Percentiles rank a stretch among this genome's conserved stretches.
phyloP scores from a whole-genome alignment of 2,329 filamentous ascomycete species.

The Colletotrichum scovillei region DNA sequence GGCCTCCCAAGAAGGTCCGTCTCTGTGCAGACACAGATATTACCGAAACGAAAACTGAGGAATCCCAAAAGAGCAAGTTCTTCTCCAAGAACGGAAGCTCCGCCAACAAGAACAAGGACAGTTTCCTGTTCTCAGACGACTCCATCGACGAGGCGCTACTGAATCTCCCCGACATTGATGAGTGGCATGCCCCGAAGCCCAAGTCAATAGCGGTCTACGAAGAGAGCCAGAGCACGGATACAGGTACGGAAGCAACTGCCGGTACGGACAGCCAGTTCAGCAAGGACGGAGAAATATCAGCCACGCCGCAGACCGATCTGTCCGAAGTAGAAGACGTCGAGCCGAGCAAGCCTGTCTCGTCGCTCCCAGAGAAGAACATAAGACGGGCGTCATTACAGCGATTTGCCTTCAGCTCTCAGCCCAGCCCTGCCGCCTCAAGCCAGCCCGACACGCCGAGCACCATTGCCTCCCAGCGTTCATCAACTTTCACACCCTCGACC shows the following conservation, averaged over 20 bases:
- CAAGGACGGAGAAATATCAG: conserved; percentile 27
- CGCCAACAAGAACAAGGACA: conserved; percentile 48
- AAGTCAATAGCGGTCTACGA: conserved; percentile 58
- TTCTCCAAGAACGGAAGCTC: conserved; percentile 52
- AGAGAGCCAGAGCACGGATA: conserved; percentile 43
- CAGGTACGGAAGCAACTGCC: conserved; percentile 35
- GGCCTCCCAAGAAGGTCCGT: conserved; percentile 68
- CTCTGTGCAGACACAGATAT: conserved; percentile 58
- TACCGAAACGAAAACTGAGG: conserved; percentile 44
- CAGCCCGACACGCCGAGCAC: conserved; percentile 44
- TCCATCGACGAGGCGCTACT: conserved; percentile 66
- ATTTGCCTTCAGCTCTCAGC: conserved; percentile 41
- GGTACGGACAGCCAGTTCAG: conserved; percentile 33
- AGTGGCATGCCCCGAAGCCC: conserved; percentile 55
- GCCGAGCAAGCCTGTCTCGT: background rate
- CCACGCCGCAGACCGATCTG: conserved; percentile 23
- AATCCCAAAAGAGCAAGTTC: conserved; percentile 64
- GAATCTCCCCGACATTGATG: conserved; percentile 63
- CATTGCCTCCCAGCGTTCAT: conserved; percentile 46
- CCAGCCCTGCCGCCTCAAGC: conserved; percentile 33
- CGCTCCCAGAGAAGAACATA: background rate
- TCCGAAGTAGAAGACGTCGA: conserved; percentile 15
- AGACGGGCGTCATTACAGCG: conserved; percentile 36
- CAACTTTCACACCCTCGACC: conserved; percentile 40
- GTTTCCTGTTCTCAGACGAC: conserved; percentile 65